A percentile compares a stretch with the other conserved stretches of the same genome.
These are phyloP conservation scores for Kazachstania taianensis DNA, from an alignment of 805 yeast species.

Conservation along the genomic window DNA sequence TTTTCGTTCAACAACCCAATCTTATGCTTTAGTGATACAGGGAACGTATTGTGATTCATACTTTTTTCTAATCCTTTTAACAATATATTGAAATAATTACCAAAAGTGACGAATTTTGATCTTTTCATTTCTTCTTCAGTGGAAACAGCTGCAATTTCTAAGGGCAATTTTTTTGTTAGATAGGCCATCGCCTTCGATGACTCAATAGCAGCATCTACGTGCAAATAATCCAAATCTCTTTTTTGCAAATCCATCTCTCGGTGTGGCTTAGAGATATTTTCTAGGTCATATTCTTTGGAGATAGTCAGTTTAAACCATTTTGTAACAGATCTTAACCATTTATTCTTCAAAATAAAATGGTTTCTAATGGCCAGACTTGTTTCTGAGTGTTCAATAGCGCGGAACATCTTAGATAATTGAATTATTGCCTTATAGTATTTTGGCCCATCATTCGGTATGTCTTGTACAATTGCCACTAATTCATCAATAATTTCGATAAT, in stretches of 20 bases:
- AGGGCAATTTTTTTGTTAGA: conserved; percentile 44
- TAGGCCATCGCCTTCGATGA: conserved; percentile 48
- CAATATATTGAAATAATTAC: conserved; percentile 58
- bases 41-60: conserved; percentile 28
- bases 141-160: conserved; percentile 50
- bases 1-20: conserved; percentile 48
- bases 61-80: conserved; percentile 34
- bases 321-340: conserved; percentile 35
- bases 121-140: conserved; percentile 43
- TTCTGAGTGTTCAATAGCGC: conserved; percentile 25
- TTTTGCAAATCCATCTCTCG: conserved; percentile 28
- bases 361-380: conserved; percentile 27
- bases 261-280: conserved; percentile 26
- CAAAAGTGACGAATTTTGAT: conserved; percentile 52
- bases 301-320: conserved; percentile 49
- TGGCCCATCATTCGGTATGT: conserved; percentile 16
- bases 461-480: conserved; percentile 20
- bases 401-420: conserved; percentile 27
- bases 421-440: conserved; percentile 27
- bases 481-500: conserved; percentile 29
- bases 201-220: conserved; percentile 54
- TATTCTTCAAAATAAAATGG: conserved; percentile 39
- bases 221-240: conserved; percentile 39
- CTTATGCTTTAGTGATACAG: conserved; percentile 40
- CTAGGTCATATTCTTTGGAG: conserved; percentile 30